Conservation (phyloP, 805 yeast species). For the Cyberlindnera lachancei region DNA sequence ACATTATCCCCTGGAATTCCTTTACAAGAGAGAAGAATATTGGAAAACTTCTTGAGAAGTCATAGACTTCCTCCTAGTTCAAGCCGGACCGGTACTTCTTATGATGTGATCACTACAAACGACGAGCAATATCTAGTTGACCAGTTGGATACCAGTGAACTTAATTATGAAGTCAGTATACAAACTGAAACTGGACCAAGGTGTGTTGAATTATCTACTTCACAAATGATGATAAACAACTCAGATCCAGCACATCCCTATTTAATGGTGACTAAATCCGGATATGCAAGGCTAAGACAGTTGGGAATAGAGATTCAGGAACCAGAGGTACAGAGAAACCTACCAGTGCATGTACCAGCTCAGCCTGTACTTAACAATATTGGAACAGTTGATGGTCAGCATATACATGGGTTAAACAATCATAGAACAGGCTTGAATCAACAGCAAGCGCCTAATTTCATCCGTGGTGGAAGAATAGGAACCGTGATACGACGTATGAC, state of each 20-base stretch:
- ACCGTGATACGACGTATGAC: no score
- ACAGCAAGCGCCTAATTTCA: no score
- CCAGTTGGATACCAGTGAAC: constrained; percentile 6
- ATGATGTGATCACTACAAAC: constrained; percentile 6
- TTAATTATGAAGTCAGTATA: constrained; percentile 10
- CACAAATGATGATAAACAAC: constrained; percentile 21
- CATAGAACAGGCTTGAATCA: no score
- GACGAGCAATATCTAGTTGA: constrained; percentile 20
- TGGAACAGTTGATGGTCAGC: no score
- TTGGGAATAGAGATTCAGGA: constrained; percentile 13
- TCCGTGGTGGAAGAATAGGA: no score
- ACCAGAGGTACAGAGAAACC: constrained; percentile 11
- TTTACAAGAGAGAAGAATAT: no score
- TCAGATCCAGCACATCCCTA: constrained; percentile 18
- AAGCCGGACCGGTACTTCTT: constrained; percentile 13
- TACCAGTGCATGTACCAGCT: no score
- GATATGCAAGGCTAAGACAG: constrained; percentile 16
- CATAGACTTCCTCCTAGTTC: constrained; percentile 7
- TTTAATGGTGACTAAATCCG: constrained; percentile 23
- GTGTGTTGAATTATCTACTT: constrained; percentile 16
- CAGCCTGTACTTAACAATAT: no score
- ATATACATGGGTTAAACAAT: no score
- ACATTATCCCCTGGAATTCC: no score
- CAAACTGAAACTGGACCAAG: constrained; percentile 10
- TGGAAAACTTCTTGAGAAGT: no score